phyloP scores from a whole-genome alignment of 2,329 filamentous ascomycete species.

The Ophiocordyceps robertsii region DNA sequence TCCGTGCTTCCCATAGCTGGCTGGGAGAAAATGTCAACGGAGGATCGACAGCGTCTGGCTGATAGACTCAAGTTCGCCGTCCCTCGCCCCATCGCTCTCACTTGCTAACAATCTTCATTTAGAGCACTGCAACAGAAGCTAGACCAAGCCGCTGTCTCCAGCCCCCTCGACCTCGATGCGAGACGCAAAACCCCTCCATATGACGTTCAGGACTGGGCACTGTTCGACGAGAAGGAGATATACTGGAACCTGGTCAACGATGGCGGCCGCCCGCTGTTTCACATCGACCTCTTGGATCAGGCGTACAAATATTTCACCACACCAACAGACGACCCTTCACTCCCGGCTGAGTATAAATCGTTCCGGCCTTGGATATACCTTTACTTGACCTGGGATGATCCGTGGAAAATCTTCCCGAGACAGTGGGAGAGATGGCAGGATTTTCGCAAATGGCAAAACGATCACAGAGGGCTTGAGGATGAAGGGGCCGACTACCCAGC shows the following conservation, averaged over 20 bases:
- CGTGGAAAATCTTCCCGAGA: neutral
- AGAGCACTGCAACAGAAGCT: neutral
- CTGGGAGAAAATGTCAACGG: neutral
- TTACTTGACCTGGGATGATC: neutral
- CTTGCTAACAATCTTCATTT: neutral
- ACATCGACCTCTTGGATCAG: neutral
- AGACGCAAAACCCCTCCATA: neutral
- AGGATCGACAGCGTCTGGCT: neutral
- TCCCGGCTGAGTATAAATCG: no score
- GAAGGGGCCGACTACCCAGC: neutral
- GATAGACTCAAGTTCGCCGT: neutral
- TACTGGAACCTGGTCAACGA: neutral
- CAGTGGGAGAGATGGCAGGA: neutral
- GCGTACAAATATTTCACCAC: neutral
- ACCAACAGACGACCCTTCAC: no score
- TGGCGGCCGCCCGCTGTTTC: neutral
- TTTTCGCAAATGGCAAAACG: conserved; percentile 7
- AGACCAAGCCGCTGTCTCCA: neutral
- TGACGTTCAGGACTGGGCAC: neutral
- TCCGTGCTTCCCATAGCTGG: neutral
- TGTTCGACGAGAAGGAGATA: neutral
- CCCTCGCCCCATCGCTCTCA: neutral
- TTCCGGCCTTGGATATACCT: neutral
- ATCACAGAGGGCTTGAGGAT: neutral
- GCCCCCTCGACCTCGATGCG: neutral